Percentiles rank a stretch among this genome's conserved stretches.
Conservation (phyloP, 2,329 filamentous ascomycete species). For the Dothideomycetes sp. region DNA sequence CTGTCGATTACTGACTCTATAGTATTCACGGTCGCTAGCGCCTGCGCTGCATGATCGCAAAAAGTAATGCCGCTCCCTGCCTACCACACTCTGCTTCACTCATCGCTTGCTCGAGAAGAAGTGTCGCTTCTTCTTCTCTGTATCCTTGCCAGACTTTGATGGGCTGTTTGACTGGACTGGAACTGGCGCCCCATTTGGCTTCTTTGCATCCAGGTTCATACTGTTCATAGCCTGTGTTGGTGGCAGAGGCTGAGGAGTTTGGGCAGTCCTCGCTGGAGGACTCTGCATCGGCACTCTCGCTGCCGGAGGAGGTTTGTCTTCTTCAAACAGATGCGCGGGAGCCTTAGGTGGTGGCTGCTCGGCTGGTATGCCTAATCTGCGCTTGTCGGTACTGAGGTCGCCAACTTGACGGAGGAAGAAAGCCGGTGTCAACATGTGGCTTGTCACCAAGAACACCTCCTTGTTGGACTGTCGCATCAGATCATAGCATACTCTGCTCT, state of each 20-base stretch:
- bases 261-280: constrained; percentile 19
- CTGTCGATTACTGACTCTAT: too few relatives aligned
- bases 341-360: constrained; percentile 74
- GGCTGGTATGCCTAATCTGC: constrained; percentile 68
- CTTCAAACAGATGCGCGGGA: constrained; percentile 78
- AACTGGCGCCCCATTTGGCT: constrained; percentile 22
- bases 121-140: constrained; percentile 50
- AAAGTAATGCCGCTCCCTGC: too few relatives aligned
- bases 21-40: too few relatives aligned
- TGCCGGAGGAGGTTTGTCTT: constrained; percentile 37
- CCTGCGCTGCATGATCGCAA: too few relatives aligned
- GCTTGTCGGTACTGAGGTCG: constrained; percentile 67
- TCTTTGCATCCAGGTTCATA: constrained; percentile 41
- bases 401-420: constrained; percentile 75
- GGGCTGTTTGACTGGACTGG: constrained; percentile 20
- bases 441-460: constrained; percentile 81
- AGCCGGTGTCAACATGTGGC: constrained; percentile 82
- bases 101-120: constrained; percentile 36
- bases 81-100: neutral
- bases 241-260: constrained; percentile 26
- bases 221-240: constrained; percentile 49
- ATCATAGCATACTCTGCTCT: constrained; percentile 83
- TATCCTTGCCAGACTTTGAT: constrained; percentile 46
- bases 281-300: constrained; percentile 25
- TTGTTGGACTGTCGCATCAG: constrained; percentile 60